Base-by-base conservation (phyloP, 495 filamentous ascomycete species). In the Haplographium delicatum region DNA sequence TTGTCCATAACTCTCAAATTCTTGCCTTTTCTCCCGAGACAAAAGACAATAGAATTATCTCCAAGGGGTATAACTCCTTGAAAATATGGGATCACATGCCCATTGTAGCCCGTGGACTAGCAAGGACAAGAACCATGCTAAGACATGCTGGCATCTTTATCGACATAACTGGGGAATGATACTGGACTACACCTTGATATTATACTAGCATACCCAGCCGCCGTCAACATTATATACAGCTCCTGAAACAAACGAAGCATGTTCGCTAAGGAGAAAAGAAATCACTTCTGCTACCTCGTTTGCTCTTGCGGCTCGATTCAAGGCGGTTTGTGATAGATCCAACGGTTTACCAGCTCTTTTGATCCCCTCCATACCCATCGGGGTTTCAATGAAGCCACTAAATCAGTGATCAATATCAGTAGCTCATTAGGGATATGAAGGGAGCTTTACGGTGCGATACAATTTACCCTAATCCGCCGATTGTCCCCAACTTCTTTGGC, bases 381-480 rank as follows among this genome's bases (percentile, higher is more conserved):
- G 43, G n/a, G 39, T 44, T 15, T 65, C 59, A 16, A 65, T 60
- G 11, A 56, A 67, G 7, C 75, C 78, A 15, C 46, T 49, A 40
- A 16, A 39, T 19, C 0, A 7, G 13, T 13, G n/a, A n/a, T n/a
- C n/a, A n/a, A n/a, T n/a, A n/a, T 5, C 16, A 37, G 26, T 23
- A 11, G 8, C n/a, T n/a, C n/a, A n/a, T 1, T 1, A n/a, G 19
- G 8, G 5, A 19, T 16, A 37, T 22, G 2, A n/a, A 11, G 22
- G 23, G 15, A 3, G n/a, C 39, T 35, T 40, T 30, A 50, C 26
- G 78, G 75, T n/a, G 72, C 70, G 34, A 81, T 68, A 13, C 71
- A 67, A 55, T 81, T 81, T 2, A 74, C 70, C 9, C 75, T 65
- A 18, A 80, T 70, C n/a, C 72, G 72, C n/a, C n/a, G n/a, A 33